Conservation (phyloP, 2,329 filamentous ascomycete genomes). For the Volutella citrinella region DNA sequence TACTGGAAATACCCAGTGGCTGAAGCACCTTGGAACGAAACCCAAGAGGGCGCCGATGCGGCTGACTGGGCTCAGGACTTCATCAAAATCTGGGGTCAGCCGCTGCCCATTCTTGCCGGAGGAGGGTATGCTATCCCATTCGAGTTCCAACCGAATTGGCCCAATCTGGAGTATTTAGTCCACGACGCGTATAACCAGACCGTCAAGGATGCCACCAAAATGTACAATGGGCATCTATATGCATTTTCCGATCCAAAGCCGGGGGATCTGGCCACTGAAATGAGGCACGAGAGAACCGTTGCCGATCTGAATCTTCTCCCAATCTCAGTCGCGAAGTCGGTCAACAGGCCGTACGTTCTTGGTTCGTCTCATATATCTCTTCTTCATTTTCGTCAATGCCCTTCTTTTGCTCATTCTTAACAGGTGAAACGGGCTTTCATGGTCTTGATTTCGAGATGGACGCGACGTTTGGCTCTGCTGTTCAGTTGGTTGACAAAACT, state of each 20-base stretch:
- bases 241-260: too few species aligned
- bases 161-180: slow-evolving; percentile 5
- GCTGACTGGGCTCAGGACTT: slow-evolving; percentile 7
- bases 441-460: slow-evolving; percentile 8
- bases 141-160: not conserved
- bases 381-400: too few species aligned
- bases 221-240: too few species aligned
- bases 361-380: too few species aligned
- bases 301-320: slow-evolving; percentile 16
- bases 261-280: slow-evolving; percentile 3
- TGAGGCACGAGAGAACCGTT: slow-evolving; percentile 5
- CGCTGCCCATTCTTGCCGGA: slow-evolving; percentile 2
- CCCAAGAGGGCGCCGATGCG: slow-evolving; percentile 6
- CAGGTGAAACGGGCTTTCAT: slow-evolving; percentile 6
- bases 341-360: not conserved
- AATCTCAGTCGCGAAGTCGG: not conserved
- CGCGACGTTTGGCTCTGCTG: slow-evolving; percentile 23
- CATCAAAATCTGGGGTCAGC: slow-evolving; percentile 1
- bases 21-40: slow-evolving; percentile 5
- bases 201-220: slow-evolving; percentile 2
- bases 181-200: slow-evolving; percentile 3
- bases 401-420: too few species aligned
- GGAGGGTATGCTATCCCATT: slow-evolving; percentile 5
- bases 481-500: slow-evolving; percentile 7
- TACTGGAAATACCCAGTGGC: slow-evolving; percentile 4